phyloP scores from a whole-genome alignment of 768 basidiomycete genomes.

The Lactarius akahatsu region DNA sequence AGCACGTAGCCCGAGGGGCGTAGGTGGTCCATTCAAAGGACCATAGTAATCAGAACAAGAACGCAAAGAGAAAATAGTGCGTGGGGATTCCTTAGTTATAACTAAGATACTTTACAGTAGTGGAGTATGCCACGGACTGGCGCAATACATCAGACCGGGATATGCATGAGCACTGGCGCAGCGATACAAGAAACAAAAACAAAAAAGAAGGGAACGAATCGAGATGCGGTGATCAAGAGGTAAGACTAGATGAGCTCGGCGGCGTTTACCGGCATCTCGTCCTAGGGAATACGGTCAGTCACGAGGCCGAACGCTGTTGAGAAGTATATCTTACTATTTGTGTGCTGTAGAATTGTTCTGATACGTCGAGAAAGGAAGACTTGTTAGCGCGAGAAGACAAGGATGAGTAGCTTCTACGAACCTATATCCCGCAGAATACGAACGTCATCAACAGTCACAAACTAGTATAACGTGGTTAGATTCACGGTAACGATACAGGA shows the following conservation, averaged over 20 bases:
- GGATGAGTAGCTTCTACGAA: constrained; percentile 39
- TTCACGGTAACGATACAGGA: background rate
- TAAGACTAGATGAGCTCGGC: constrained; percentile 83
- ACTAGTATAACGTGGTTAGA: constrained; percentile 44
- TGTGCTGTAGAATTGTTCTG: constrained; percentile 96
- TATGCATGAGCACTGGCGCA: constrained; percentile 13
- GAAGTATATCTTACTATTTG: constrained; percentile 64
- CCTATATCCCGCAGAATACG: constrained; percentile 96
- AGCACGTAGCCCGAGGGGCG: too few species aligned
- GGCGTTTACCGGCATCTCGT: constrained; percentile 99
- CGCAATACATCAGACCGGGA: constrained; percentile 18
- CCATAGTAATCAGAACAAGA: background rate
- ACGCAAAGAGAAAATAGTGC: background rate
- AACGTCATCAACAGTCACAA: constrained; percentile 93
- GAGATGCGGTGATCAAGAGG: background rate
- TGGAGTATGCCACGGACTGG: background rate
- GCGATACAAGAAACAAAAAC: constrained; percentile 15
- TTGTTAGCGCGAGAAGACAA: constrained; percentile 1
- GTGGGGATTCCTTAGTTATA: constrained; percentile 8
- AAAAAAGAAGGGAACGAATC: background rate
- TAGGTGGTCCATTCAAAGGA: background rate
- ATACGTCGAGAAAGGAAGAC: background rate
- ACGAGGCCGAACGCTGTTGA: background rate
- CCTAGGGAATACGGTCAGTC: constrained; percentile 48
- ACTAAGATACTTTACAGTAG: constrained; percentile 27